A percentile compares a stretch with the other conserved stretches of the same genome.
phyloP scores from a whole-genome alignment of 2,329 filamentous ascomycete genomes.

The Basipetospora chlamydospora region DNA sequence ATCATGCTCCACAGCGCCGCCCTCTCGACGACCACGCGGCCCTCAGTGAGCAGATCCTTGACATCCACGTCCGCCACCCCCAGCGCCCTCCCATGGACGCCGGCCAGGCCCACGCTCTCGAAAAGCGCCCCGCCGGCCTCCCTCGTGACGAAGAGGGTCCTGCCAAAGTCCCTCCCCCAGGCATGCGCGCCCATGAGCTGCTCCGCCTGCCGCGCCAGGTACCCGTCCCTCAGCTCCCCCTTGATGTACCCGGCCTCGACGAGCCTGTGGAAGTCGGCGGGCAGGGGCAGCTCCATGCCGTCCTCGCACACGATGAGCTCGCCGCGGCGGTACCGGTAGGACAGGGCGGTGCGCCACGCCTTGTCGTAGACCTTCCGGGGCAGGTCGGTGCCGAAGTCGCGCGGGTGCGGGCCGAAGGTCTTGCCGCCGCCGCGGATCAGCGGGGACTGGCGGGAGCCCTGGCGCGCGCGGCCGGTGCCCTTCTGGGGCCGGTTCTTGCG shows the following conservation, averaged over 20 bases:
- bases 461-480: conserved; percentile 65
- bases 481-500: conserved; percentile 79
- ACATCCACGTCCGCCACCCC: conserved; percentile 75
- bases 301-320: conserved; percentile 79
- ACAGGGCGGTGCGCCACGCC: conserved; percentile 87
- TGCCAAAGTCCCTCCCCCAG: conserved; percentile 52
- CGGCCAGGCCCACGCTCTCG: conserved; percentile 47
- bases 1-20: conserved; percentile 64
- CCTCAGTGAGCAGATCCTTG: conserved; percentile 79
- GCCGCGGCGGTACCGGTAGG: conserved; percentile 75
- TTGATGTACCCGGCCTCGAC: conserved; percentile 24
- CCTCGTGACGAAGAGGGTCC: conserved; percentile 62
- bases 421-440: conserved; percentile 77
- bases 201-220: conserved; percentile 46
- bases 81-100: conserved; percentile 54
- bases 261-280: conserved; percentile 31
- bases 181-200: conserved; percentile 57
- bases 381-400: conserved; percentile 76
- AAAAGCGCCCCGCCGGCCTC: conserved; percentile 47
- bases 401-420: conserved; percentile 74
- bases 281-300: conserved; percentile 51
- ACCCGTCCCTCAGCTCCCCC: conserved; percentile 37
- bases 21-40: conserved; percentile 76
- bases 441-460: conserved; percentile 69
- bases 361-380: conserved; percentile 87